Percentiles rank a stretch among this genome's conserved stretches.
phyloP scores from a whole-genome alignment of 306 rosid species.

The Quercus dentata region DNA sequence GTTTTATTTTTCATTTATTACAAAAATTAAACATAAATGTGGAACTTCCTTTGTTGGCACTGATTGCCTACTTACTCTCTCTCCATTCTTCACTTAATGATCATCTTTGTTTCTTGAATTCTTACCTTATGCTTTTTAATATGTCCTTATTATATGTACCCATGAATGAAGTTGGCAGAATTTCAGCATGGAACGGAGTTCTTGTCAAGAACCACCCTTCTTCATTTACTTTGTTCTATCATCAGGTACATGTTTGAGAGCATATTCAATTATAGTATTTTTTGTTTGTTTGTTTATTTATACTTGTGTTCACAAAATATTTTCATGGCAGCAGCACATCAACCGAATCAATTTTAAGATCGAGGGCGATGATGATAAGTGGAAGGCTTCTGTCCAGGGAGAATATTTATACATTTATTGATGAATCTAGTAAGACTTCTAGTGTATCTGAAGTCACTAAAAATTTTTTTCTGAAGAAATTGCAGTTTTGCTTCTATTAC shows the following conservation, averaged over 20 bases:
- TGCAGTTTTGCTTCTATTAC: too few relatives aligned
- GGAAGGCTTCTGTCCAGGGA: conserved; percentile 83
- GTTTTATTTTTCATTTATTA: background rate
- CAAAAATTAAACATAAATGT: background rate
- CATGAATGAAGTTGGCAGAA: conserved; percentile 67
- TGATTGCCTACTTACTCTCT: background rate
- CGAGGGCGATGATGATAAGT: conserved; percentile 77
- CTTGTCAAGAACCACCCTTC: conserved; percentile 61
- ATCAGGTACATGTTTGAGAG: conserved; percentile 52
- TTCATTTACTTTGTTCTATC: conserved; percentile 69
- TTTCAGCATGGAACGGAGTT: conserved; percentile 73
- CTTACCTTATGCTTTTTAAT: background rate
- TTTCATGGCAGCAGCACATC: conserved; percentile 45
- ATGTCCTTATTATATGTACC: conserved; percentile 13
- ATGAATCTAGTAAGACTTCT: conserved; percentile 66
- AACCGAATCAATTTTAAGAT: conserved; percentile 55
- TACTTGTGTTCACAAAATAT: background rate
- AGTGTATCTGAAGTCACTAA: background rate
- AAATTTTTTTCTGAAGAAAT: background rate
- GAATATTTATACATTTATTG: conserved; percentile 40
- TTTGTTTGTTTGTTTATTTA: background rate
- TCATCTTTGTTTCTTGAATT: background rate
- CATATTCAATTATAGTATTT: background rate
- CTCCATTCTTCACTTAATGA: background rate
- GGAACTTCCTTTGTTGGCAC: background rate